phyloP scores from a whole-genome alignment of 108 stramenopile species.

The Aurantiochytrium sp. region DNA sequence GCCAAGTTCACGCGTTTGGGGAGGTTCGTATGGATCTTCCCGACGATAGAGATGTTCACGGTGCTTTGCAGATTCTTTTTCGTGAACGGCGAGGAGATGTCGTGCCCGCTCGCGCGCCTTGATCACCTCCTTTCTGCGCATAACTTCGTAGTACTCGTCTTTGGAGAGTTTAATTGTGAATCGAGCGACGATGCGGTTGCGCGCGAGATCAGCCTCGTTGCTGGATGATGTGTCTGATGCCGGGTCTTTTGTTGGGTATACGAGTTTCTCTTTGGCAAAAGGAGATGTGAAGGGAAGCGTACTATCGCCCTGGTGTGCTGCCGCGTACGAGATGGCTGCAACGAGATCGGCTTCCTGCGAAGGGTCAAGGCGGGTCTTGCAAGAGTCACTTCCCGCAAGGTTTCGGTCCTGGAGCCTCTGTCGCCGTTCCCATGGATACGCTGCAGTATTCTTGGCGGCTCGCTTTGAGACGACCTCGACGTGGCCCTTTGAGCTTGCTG shows the following conservation, averaged over 20 bases:
- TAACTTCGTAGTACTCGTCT: constrained; percentile 1
- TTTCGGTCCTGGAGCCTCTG: background rate
- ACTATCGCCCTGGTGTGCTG: background rate
- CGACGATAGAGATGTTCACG: background rate
- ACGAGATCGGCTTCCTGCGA: background rate
- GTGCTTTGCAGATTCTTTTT: background rate
- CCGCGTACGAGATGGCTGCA: background rate
- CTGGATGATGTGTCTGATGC: no score
- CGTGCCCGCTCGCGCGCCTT: background rate
- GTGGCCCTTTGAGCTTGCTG: background rate
- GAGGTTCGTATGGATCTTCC: background rate
- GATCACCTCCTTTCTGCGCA: background rate
- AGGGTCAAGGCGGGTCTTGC: background rate
- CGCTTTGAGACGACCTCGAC: background rate
- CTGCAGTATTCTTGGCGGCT: background rate
- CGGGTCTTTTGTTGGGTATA: background rate
- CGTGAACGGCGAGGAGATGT: background rate
- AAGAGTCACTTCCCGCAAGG: no score
- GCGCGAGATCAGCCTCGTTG: no score
- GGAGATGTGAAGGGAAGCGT: background rate
- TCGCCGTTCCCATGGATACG: background rate
- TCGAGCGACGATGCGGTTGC: background rate
- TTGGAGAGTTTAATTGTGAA: background rate
- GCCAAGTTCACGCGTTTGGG: background rate
- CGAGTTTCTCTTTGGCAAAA: background rate